Evolutionary conservation across 371 early-diverging fungal genomes (phyloP), one percentile per base, ranked within the genome.

Genomic region (Rhizopus delemar): DNA sequence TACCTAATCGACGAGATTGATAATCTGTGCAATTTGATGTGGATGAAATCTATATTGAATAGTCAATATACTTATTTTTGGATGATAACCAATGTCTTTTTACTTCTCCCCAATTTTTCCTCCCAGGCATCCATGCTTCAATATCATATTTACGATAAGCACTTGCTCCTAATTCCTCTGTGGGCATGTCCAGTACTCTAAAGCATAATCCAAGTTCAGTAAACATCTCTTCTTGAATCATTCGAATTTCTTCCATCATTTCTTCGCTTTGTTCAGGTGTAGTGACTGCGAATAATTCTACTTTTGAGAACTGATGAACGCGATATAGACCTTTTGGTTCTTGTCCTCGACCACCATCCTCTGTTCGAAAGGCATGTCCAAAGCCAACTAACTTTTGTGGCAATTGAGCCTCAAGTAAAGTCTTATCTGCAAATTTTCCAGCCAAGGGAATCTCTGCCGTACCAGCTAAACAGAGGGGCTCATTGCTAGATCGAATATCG

Each of bases 41-140:
- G 3, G 89, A 89, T 7, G 90, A 88, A 28, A 93, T 86, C 83
- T 84, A 63, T 35, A 57, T 33, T 36, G n/a, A 13, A 43, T 5
- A 13, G 43, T 43, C 4, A 43, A 15, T 43, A 15, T 0, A 43
- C 36, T 36, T 11, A 36, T 60, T 11, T n/a, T 6, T 5, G 16
- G 12, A 41, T 36, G n/a, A 13, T 22, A 12, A 46, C 12, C 8
- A 2, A 36, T 41, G 41, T 22, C 13, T 39, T 32, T 55, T 65
- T 71, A 87, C 86, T 77, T 96, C 97, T 46, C 97, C 97, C 95
- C 95, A 97, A 9, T 66, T 69, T 41, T 85, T 76, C 43, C 90
- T 81, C 4, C 94, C 95, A 2, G 96, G 96, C 90, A 97, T 90
- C 93, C 94, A 95, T 6, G 94, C 95, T 68, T 97, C 97, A 60